Evolutionary conservation across 2,329 filamentous ascomycete genomes (phyloP).

Genomic region (Calonectria pseudoreteaudii): DNA sequence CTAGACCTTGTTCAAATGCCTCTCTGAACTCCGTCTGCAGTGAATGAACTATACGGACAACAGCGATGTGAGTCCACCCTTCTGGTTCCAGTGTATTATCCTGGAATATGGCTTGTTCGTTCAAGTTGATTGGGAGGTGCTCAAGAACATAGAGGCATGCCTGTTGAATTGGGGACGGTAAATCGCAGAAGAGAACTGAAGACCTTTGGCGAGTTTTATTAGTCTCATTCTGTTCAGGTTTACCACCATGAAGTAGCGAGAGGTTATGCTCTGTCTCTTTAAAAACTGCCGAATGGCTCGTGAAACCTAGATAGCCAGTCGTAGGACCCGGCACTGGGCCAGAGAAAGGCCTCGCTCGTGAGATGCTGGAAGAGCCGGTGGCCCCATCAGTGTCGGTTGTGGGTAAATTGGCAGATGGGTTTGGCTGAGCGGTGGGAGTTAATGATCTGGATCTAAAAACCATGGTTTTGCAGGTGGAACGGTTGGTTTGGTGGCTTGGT

Average conservation of each 20-base stretch:
- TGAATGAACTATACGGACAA: slow-evolving; percentile 1
- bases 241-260: neutral
- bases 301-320: slow-evolving; percentile 29
- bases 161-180: slow-evolving; percentile 3
- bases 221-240: neutral
- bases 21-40: neutral
- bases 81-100: neutral
- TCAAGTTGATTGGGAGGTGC: slow-evolving; percentile 5
- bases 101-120: slow-evolving; percentile 3
- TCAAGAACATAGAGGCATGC: slow-evolving; percentile 21
- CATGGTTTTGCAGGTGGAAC: neutral
- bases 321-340: neutral
- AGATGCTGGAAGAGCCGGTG: neutral
- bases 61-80: slow-evolving; percentile 10
- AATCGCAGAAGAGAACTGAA: neutral
- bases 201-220: neutral
- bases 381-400: too few species aligned
- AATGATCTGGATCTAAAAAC: neutral
- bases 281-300: slow-evolving; percentile 16
- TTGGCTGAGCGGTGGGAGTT: neutral
- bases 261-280: slow-evolving; percentile 14
- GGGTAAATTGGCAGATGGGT: neutral
- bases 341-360: neutral
- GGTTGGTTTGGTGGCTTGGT: neutral
- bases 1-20: neutral